Conservation (phyloP, 352 stramenopile species). For the Phytophthora crassamura region DNA sequence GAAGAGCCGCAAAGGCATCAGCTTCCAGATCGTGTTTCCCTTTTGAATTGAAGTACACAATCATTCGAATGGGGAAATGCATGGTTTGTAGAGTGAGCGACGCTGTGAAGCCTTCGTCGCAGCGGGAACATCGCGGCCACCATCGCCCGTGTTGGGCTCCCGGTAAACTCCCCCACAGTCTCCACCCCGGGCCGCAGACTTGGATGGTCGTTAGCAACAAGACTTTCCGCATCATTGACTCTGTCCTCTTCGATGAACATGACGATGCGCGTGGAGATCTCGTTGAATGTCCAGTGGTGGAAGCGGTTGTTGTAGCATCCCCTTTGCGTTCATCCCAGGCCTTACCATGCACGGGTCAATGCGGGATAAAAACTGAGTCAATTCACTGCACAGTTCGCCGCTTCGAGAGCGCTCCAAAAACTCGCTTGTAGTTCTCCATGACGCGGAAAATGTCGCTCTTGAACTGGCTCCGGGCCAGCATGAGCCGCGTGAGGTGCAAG, state of each 20-base stretch:
- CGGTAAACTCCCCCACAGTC: conserved; percentile 20
- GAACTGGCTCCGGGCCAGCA: conserved; percentile 15
- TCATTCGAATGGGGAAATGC: conserved; percentile 25
- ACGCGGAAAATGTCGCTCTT: conserved; percentile 13
- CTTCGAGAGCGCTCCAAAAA: conserved; percentile 17
- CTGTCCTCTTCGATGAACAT: conserved; percentile 12
- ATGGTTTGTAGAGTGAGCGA: conserved; percentile 6
- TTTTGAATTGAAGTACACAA: conserved; percentile 37
- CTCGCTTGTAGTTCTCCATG: conserved; percentile 23
- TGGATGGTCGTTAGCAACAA: neutral
- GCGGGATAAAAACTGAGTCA: conserved; percentile 18
- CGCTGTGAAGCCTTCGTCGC: conserved; percentile 5
- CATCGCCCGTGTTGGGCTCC: conserved; percentile 12
- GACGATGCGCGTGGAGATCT: conserved; percentile 26
- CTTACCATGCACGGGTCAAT: conserved; percentile 22
- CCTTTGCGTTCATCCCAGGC: conserved; percentile 10
- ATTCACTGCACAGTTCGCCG: conserved; percentile 6
- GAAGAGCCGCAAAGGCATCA: conserved; percentile 35
- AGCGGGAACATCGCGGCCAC: conserved; percentile 20
- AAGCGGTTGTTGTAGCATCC: conserved; percentile 44
- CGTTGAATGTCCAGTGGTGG: conserved; percentile 18
- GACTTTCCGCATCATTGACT: neutral
- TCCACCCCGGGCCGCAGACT: conserved; percentile 6
- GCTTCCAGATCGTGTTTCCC: conserved; percentile 28
- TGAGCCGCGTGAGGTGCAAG: conserved; percentile 15